Base-by-base conservation (phyloP, 2,329 filamentous ascomycete genomes). In the Hypomyces perniciosus region DNA sequence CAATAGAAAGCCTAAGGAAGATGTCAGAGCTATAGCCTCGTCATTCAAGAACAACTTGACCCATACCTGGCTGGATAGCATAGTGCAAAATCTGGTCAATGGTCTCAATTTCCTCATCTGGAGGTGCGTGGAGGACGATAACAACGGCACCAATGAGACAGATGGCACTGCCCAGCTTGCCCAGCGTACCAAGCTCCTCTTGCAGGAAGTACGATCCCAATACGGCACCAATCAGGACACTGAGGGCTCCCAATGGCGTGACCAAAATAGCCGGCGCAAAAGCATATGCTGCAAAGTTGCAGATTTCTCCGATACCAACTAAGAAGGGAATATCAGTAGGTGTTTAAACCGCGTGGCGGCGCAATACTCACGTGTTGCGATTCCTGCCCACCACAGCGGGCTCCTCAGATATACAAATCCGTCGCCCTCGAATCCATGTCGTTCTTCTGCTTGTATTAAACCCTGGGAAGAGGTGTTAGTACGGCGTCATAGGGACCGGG, bases 201-300 rank as follows among this genome's bases (percentile, higher is more conserved):
- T 90, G 80, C 56, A 99, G 75, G 67, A 97, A 95, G 69, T 99
- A 97, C 56, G 93, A 91, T 46, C 93, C 92, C 52, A 99, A 73
- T 30, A 99, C 90, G 20, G 93, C 91, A 57, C 90, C 93, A 63
- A 99, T 96, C 58, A 99, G 76, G 52, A 99, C 95, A 65, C 89
- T 93, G 56, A 99, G 78, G 50, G 93, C 93, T 55, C 93, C 93
- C 27, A 99, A 76, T 28, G 93, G 93, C 5, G 93, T 99, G 38
- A 99, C 93, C 48, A 99, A 79, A 70, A 99, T 99, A n/a, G 93
- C 95, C 38, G 93, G 93, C 58, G 93, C 93, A 71, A 97, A 99
- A 6, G 93, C 93, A 68, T 99, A 99, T 55, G 93, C 93, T 46
- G 91, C 91, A 67, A 99, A 99, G 71, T 99, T 99, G 72, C 90